Percentiles rank a stretch among this genome's conserved stretches.
phyloP scores from a whole-genome alignment of 129 eudicot genomes.

The Escallonia rubra region DNA sequence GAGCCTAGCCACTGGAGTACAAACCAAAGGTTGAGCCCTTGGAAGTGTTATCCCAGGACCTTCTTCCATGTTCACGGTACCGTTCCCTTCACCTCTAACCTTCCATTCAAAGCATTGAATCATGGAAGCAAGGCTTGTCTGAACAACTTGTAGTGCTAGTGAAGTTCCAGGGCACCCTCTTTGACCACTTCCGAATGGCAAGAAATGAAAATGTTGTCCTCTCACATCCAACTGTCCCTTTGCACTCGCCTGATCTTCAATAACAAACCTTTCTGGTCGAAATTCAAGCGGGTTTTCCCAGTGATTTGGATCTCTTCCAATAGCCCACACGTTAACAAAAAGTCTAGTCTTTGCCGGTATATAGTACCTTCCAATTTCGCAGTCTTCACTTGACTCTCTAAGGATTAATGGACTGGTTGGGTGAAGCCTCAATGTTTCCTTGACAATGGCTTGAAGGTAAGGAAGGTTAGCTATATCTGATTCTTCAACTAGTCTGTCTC shows the following conservation, averaged over 20 bases:
- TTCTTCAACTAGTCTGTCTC: conserved; percentile 46
- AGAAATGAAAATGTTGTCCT: conserved; percentile 55
- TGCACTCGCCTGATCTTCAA: conserved; percentile 3
- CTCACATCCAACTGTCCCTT: conserved; percentile 42
- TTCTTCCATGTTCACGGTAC: conserved; percentile 60
- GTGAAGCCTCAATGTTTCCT: conserved; percentile 66
- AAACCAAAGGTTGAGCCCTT: conserved; percentile 55
- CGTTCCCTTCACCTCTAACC: conserved; percentile 27
- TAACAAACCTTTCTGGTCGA: conserved; percentile 46
- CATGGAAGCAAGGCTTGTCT: conserved; percentile 52
- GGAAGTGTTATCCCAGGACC: conserved; percentile 60
- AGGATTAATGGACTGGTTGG: conserved; percentile 50
- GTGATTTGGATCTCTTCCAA: conserved; percentile 41
- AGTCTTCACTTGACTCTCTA: conserved; percentile 46
- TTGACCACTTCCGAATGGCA: conserved; percentile 72
- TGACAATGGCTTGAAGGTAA: conserved; percentile 67
- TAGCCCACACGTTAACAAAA: conserved; percentile 56
- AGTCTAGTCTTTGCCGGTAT: conserved; percentile 53
- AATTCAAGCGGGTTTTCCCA: conserved; percentile 67
- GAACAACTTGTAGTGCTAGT: conserved; percentile 50
- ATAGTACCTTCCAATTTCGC: conserved; percentile 41
- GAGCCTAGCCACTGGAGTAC: conserved; percentile 49
- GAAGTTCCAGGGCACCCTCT: conserved; percentile 74
- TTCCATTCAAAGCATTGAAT: conserved; percentile 77
- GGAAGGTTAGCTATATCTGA: conserved; percentile 62